A percentile compares a stretch with the other conserved stretches of the same genome.
Conservation (phyloP, 2,329 filamentous ascomycete species). For the Talaromyces sp. region DNA sequence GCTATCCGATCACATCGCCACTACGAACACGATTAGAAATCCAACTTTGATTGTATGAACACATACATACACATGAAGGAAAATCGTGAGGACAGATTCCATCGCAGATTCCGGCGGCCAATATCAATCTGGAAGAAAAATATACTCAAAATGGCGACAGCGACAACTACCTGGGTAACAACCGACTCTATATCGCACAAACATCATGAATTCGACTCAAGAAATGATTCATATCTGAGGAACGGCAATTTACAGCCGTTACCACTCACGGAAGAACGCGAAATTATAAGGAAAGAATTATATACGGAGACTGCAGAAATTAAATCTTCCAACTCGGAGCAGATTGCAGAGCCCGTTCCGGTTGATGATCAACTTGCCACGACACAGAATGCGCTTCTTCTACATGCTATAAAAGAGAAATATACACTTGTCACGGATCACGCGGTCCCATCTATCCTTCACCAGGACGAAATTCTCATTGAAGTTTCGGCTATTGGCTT, state of each 20-base stretch:
- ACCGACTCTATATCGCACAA: background rate
- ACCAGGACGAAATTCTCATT: constrained; percentile 58
- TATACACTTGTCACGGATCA: constrained; percentile 49
- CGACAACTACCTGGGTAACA: constrained; percentile 10
- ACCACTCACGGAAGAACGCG: background rate
- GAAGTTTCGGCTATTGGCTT: constrained; percentile 63
- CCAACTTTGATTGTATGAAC: background rate
- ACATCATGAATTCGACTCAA: background rate
- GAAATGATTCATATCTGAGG: background rate
- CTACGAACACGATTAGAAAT: background rate
- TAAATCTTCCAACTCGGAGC: background rate
- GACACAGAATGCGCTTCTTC: constrained; percentile 39
- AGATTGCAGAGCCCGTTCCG: background rate
- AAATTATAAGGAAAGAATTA: background rate
- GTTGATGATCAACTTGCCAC: background rate
- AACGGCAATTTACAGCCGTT: background rate
- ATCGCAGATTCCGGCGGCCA: background rate
- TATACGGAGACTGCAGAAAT: background rate
- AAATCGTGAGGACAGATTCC: background rate
- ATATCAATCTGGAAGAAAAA: background rate
- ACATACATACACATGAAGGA: background rate
- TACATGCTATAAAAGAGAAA: constrained; percentile 50
- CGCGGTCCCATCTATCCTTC: constrained; percentile 44
- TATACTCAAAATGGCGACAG: constrained; percentile 8
- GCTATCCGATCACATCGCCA: background rate